Evolutionary conservation across 306 rosid species (phyloP).

Genomic region (Lathyrus oleraceus): DNA sequence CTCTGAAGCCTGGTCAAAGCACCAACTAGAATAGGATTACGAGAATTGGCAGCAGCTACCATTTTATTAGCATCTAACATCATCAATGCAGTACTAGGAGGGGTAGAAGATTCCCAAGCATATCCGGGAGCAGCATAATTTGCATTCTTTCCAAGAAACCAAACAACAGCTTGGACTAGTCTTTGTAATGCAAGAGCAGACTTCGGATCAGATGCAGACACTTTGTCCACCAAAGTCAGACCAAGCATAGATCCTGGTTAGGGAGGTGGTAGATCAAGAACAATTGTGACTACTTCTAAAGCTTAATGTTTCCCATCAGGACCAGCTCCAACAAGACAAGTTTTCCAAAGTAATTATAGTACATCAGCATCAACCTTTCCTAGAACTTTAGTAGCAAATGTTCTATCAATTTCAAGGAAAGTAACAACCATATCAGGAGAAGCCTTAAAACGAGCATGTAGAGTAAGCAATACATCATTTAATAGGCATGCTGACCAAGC

Average conservation of each 20-base stretch:
- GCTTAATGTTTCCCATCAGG: slow-evolving; percentile 98
- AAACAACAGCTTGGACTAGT: slow-evolving; percentile 97
- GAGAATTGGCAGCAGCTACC: slow-evolving; percentile 99
- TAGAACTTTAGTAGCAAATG: slow-evolving; percentile 96
- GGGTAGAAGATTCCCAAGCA: slow-evolving; percentile 99
- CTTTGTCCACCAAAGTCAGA: slow-evolving; percentile 82
- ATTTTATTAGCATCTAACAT: slow-evolving; percentile 99
- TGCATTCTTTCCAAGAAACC: slow-evolving; percentile 99
- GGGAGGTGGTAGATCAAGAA: slow-evolving; percentile 98
- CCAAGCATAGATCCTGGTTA: slow-evolving; percentile 94
- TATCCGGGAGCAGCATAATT: slow-evolving; percentile 98
- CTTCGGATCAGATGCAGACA: slow-evolving; percentile 97
- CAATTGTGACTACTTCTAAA: slow-evolving; percentile 95
- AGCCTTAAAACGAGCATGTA: slow-evolving; percentile 82
- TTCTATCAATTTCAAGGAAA: slow-evolving; percentile 95
- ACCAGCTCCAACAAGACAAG: slow-evolving; percentile 99
- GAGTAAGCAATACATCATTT: too few relatives aligned
- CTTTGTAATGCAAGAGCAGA: slow-evolving; percentile 93
- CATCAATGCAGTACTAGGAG: slow-evolving; percentile 99
- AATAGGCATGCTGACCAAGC: slow-evolving; percentile 98
- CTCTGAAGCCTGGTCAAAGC: slow-evolving; percentile 99
- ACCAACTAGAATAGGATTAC: slow-evolving; percentile 95
- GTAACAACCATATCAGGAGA: slow-evolving; percentile 99
- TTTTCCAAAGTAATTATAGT: slow-evolving; percentile 93
- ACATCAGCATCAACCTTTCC: slow-evolving; percentile 99